These are phyloP conservation scores for Wallacemonas sp. DNA, from an alignment of 208 protist species.

Conservation along the genomic window DNA sequence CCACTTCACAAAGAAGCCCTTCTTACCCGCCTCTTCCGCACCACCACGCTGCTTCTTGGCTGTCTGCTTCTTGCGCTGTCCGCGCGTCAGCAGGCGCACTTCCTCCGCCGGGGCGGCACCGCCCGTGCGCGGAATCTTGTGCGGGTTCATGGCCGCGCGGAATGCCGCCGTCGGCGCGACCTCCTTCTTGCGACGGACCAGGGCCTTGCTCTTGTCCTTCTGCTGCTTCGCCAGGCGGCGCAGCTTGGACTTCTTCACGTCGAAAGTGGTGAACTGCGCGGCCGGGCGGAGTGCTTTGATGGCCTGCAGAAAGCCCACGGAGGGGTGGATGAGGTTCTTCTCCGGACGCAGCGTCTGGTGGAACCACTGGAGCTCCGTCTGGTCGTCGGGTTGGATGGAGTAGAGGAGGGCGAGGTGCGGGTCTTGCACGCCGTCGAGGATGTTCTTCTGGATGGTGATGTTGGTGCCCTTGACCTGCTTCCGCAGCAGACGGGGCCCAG, in stretches of 20 bases:
- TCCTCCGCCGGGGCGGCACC: constrained; percentile 52
- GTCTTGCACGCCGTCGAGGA: constrained; percentile 45
- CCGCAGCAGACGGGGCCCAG: constrained; percentile 24
- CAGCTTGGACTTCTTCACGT: constrained; percentile 68
- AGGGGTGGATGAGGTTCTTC: constrained; percentile 72
- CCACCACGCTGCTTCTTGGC: constrained; percentile 12
- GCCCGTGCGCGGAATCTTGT: constrained; percentile 72
- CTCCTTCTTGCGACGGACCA: constrained; percentile 56
- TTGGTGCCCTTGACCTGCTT: constrained; percentile 80
- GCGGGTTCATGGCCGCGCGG: constrained; percentile 71
- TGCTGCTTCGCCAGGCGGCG: constrained; percentile 75
- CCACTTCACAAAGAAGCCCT: constrained; percentile 66
- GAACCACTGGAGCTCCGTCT: constrained; percentile 70
- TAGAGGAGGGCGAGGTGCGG: constrained; percentile 43
- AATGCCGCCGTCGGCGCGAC: constrained; percentile 78
- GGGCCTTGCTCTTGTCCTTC: constrained; percentile 51
- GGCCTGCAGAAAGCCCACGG: constrained; percentile 68
- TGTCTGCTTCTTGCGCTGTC: constrained; percentile 33
- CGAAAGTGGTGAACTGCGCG: constrained; percentile 77
- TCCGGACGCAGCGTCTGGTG: constrained; percentile 65
- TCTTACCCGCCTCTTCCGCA: constrained; percentile 8
- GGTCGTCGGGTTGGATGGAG: constrained; percentile 65
- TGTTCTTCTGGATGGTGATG: constrained; percentile 63
- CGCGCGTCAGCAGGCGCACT: constrained; percentile 55
- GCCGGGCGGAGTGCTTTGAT: constrained; percentile 79